Base-by-base conservation (phyloP, 2,329 filamentous ascomycete species). In the Microsporum audouinii region DNA sequence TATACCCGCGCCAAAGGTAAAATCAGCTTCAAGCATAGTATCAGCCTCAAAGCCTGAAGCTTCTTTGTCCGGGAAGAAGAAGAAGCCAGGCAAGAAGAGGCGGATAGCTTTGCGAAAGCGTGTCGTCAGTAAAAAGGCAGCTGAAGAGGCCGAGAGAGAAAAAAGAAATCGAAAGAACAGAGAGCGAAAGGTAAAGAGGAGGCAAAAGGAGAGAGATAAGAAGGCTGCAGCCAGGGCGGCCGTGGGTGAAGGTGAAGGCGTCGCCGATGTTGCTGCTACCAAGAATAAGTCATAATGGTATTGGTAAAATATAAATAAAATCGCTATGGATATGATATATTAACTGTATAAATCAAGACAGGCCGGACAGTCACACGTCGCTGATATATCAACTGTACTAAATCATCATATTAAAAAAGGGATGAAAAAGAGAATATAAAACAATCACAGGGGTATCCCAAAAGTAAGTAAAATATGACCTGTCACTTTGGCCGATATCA, bases 41-140 rank as follows among this genome's bases (percentile, higher is more conserved):
- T 27, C 66, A 67, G 12, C 66, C 62, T 1, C 41, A 65, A 63
- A 60, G n/a, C 17, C 59, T 14, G 57, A 58, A 29, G 5, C 34
- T 7, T 6, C 55, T 36, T 27, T 43, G 33, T 57, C 36, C 27
- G 41, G 29, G 36, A 58, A 58, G n/a, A 68, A 68, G 43, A 76
- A 72, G 61, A 77, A 76, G 65, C 74, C 75, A 0, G 75, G 75
- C 7, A 77, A 77, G 62, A 77, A 76, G 66, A 69, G 74, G 1
- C 73, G 75, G 7, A 67, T 76, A 10, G 68, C 74, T 29, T 61
- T 76, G 38, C 74, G 75, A 47, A 76, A 74, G 63, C 68, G 68
- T 4, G 62, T 65, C 2, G 66, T 65, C 1, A 67, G 67, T 5
- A 71, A 70, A 5, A 64, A 70, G 55, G 64, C 64, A 51, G 71